Conservation (phyloP, 2,329 filamentous ascomycete genomes). For the Diaporthe sp. region DNA sequence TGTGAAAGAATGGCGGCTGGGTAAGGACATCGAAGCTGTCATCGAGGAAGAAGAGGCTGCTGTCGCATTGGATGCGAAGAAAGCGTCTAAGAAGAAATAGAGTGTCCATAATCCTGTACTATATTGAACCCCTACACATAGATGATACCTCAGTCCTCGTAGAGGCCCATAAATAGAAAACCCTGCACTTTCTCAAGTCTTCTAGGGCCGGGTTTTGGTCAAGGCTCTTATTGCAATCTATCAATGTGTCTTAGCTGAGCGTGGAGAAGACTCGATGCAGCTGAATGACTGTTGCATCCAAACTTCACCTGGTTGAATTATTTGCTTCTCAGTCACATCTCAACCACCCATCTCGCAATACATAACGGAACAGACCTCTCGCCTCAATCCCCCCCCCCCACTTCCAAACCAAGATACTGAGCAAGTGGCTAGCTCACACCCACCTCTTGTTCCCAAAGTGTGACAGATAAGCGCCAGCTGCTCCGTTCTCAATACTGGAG, state of each 20-base stretch:
- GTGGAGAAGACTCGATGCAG: not conserved
- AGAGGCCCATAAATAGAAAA: not conserved
- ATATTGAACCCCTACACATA: slow-evolving; percentile 2
- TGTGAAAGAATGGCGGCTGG: slow-evolving; percentile 81
- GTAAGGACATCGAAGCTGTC: slow-evolving; percentile 80
- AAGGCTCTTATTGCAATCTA: not conserved
- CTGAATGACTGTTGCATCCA: not conserved
- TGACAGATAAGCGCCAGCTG: slow-evolving; percentile 66
- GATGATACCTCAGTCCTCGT: slow-evolving; percentile 22
- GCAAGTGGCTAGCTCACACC: slow-evolving; percentile 54
- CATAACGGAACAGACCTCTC: not conserved
- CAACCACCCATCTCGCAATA: not conserved
- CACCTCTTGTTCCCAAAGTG: slow-evolving; percentile 68
- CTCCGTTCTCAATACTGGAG: slow-evolving; percentile 58
- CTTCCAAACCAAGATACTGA: not conserved
- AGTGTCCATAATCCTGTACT: not conserved
- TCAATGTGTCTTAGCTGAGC: not conserved
- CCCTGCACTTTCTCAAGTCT: not conserved
- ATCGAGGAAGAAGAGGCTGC: slow-evolving; percentile 72
- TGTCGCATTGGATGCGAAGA: slow-evolving; percentile 45
- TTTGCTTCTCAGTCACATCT: not conserved
- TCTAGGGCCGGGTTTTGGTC: not conserved
- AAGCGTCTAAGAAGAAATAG: slow-evolving; percentile 43
- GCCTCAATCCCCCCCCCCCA: not conserved
- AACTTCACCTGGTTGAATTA: not conserved